A percentile compares a stretch with the other conserved stretches of the same genome.
These are phyloP conservation scores for Fraxinus sp. DNA, from an alignment of 305 asterid species.

Conservation along the genomic window DNA sequence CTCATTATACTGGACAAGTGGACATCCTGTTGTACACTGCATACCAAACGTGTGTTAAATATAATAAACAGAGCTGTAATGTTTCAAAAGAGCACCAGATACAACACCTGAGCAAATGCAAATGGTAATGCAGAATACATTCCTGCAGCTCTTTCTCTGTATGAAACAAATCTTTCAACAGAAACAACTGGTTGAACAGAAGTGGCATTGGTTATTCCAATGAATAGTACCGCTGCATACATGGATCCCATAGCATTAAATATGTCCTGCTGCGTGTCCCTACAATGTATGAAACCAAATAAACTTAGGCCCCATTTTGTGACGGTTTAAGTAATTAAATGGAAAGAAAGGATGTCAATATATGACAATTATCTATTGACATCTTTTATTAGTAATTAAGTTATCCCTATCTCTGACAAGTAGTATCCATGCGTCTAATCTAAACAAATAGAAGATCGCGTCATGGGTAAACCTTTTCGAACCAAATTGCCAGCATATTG, in stretches of 20 bases:
- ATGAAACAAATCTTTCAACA: constrained; percentile 92
- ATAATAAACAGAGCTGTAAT: constrained; percentile 15
- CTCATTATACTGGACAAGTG: neutral
- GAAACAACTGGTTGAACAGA: constrained; percentile 96
- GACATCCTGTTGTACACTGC: neutral
- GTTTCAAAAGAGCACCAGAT: constrained; percentile 17
- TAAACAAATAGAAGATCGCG: constrained; percentile 5
- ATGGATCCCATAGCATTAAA: constrained; percentile 96
- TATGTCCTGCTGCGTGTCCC: constrained; percentile 84
- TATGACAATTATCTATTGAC: neutral
- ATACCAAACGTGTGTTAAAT: neutral
- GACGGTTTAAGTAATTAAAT: neutral
- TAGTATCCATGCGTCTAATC: neutral
- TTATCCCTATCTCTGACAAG: neutral
- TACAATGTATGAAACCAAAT: constrained; percentile 35
- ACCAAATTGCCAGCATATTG: constrained; percentile 93
- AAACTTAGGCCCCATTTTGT: neutral
- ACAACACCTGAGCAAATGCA: constrained; percentile 84
- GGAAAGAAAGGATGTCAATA: neutral
- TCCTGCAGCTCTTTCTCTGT: constrained; percentile 95
- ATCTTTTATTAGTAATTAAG: neutral
- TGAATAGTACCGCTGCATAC: constrained; percentile 81
- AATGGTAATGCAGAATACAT: constrained; percentile 90
- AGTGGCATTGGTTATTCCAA: constrained; percentile 79
- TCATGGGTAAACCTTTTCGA: constrained; percentile 59